phyloP scores from a whole-genome alignment of 2,329 filamentous ascomycete species.

The Stachybotrys chlorohalonatus region DNA sequence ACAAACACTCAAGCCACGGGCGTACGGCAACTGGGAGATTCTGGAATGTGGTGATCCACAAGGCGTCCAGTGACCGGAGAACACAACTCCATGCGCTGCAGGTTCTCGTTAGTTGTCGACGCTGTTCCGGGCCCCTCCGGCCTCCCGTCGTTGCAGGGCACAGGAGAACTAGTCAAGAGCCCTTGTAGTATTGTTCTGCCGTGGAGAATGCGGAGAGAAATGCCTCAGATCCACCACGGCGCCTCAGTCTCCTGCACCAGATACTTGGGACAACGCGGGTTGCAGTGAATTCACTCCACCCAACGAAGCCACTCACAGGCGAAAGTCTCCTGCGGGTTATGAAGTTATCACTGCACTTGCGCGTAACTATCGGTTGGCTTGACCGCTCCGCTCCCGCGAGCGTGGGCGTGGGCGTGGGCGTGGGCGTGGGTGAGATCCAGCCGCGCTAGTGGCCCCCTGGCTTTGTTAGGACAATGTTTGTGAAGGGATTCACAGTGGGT shows the following conservation, averaged over 20 bases:
- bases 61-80: background rate
- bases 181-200: background rate
- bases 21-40: background rate
- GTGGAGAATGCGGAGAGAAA: slow-evolving; percentile 17
- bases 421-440: background rate
- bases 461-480: background rate
- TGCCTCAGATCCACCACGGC: slow-evolving; percentile 19
- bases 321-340: background rate
- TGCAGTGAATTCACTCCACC: background rate
- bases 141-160: too few relatives aligned
- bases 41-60: background rate
- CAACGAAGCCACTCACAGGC: background rate
- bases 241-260: background rate
- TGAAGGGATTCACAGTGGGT: background rate
- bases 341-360: background rate
- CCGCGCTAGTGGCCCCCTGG: background rate
- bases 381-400: background rate
- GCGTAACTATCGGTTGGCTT: background rate
- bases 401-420: background rate
- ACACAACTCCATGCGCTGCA: background rate
- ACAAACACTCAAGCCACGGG: background rate
- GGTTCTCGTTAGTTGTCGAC: background rate
- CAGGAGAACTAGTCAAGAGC: background rate
- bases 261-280: background rate
- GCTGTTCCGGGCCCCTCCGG: background rate